Conservation (phyloP, 2,329 filamentous ascomycete species). For the Aaosphaeria arxii region DNA sequence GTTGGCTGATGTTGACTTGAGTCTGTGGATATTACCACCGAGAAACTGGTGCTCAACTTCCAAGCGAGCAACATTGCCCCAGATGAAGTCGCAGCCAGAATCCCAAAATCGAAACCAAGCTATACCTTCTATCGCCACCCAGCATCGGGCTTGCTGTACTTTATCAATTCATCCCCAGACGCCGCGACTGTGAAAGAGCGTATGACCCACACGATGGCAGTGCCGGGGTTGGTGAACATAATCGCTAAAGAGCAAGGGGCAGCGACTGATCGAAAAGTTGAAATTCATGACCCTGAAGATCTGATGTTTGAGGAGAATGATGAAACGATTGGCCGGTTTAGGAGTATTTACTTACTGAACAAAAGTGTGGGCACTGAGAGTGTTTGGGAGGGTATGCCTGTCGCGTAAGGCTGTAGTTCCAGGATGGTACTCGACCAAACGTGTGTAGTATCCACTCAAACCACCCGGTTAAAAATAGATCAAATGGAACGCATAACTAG, state of each 20-base stretch:
- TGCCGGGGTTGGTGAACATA: constrained; percentile 23
- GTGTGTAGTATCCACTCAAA: too few species aligned
- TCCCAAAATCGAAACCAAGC: constrained; percentile 15
- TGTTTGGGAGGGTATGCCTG: neutral
- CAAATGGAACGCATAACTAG: too few species aligned
- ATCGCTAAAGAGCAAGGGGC: constrained; percentile 20
- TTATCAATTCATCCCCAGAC: constrained; percentile 26
- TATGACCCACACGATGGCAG: constrained; percentile 29
- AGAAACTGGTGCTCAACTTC: constrained; percentile 13
- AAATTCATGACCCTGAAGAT: constrained; percentile 24
- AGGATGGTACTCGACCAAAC: too few species aligned
- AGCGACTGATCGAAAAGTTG: constrained; percentile 22
- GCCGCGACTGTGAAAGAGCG: constrained; percentile 18
- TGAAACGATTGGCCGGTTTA: neutral
- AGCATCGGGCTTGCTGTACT: constrained; percentile 11
- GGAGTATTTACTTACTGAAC: neutral
- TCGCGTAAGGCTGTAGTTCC: neutral
- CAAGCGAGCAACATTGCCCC: constrained; percentile 1
- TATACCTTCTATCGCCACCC: constrained; percentile 28
- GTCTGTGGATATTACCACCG: constrained; percentile 9
- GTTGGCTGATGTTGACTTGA: neutral
- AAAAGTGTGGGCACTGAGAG: neutral
- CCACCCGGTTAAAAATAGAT: too few species aligned
- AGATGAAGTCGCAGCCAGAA: constrained; percentile 1
- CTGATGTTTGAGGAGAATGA: constrained; percentile 11